Evolutionary conservation across 2,329 filamentous ascomycete species (phyloP), one percentile per base, ranked within the genome.

Genomic region (Magnaporthiopsis poae): DNA sequence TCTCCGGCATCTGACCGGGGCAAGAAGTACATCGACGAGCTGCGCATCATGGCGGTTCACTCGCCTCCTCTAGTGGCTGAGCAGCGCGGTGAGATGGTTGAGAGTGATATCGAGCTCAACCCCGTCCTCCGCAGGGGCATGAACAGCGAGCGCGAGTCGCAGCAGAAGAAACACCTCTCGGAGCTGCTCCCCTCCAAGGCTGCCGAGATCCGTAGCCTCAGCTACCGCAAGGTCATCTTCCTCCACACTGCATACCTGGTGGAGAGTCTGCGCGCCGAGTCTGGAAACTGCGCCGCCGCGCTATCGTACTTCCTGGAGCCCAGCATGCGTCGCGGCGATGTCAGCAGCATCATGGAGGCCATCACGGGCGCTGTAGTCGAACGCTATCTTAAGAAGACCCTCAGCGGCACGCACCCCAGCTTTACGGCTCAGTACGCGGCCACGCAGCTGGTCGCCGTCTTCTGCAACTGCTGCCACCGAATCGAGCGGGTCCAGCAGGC

Each of bases 61-160:
- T 96, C 93, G 15, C 88, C 90, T 35, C 90, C 95, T 0, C 79
- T 99, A 66, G 90, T 99, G 39, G 88, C 93, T 2, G 92, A 96
- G 74, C 90, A 96, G 74, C 88, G 92, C 67, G 90, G 91, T 36
- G 93, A 96, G 71, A 89, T 96, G 73, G 84, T 95, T 12, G 95
- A 99, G 76, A 97, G 93, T 75, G 95, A 98, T 70, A 94, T 99
- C 66, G 95, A 99, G 73, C 84, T 99, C 60, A 98, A 99, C 73
- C 96, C 92, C 0, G 90, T 98, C 25, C 82, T 99, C 64, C 88
- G 94, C 68, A 87, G 95, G 68, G 94, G 93, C 25, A 91, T 92
- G 81, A 91, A 87, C 69, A 86, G 88, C 7, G 90, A 94, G 36
- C 87, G 93, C 68, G 88, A 92, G 66, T 78, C 87, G 1, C 85